Conservation (phyloP, 148 eudicot genomes). For the Camellia sinensis region DNA sequence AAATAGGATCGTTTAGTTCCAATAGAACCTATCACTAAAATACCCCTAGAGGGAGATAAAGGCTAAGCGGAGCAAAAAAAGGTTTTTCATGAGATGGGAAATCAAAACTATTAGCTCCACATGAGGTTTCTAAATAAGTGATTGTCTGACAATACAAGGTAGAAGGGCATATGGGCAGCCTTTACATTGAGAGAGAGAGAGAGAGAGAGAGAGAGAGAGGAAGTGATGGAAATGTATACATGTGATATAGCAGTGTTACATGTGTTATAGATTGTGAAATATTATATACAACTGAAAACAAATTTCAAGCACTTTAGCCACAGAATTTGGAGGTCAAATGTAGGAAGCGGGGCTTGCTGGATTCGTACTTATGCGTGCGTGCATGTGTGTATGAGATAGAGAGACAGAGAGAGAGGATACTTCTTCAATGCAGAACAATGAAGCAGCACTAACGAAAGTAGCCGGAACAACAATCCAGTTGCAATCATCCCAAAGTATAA, state of each 20-base stretch:
- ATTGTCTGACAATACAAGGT: too few species aligned
- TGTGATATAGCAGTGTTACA: not conserved
- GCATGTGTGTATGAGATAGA: not conserved
- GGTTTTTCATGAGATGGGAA: too few species aligned
- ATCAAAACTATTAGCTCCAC: too few species aligned
- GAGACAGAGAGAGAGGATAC: conserved; percentile 26
- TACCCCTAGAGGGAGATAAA: too few species aligned
- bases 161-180: too few species aligned
- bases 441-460: conserved; percentile 86
- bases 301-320: not conserved
- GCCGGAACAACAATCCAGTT: conserved; percentile 98
- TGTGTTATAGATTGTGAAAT: conserved; percentile 1
- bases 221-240: not conserved
- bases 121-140: too few species aligned
- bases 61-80: too few species aligned
- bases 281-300: not conserved
- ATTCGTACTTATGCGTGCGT: not conserved
- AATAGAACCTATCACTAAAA: too few species aligned
- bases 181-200: not conserved
- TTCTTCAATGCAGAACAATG: conserved; percentile 97
- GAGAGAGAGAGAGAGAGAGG: not conserved
- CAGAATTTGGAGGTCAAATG: not conserved
- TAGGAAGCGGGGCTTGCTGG: not conserved
- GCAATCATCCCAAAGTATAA: conserved; percentile 97
- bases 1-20: too few species aligned